Base-by-base conservation (phyloP, 495 filamentous ascomycete species). In the Aspergillus conjunctus region DNA sequence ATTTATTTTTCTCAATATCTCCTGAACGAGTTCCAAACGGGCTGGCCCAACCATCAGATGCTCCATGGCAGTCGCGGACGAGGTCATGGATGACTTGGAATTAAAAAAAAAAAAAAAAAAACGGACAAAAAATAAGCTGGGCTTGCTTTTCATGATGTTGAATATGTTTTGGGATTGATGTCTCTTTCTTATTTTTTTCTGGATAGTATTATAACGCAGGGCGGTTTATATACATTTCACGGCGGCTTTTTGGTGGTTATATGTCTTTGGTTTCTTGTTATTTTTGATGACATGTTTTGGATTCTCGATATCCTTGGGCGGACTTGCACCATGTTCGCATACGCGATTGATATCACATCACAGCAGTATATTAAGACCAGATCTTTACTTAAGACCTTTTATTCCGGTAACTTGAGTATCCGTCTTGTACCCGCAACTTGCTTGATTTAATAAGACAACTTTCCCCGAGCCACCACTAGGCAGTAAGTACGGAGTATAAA, bases 221-320 rank as follows among this genome's bases (percentile, higher is more conserved):
- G 58, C 58, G 58, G 45, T 56, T 56, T 67, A 67, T 59, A 63
- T 61, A 64, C 64, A 63, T 46, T 56, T 48, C 39, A 53, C 15
- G 61, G 60, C 51, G 61, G 61, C 51, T 58, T 60, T 63, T 51
- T 59, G 61, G 26, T 57, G 48, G 55, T 54, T 49, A 58, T 22
- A 48, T 51, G 45, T 46, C 2, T 20, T 54, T n/a, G n/a, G n/a
- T 49, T 54, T 44, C 15, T 21, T 54, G 45, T 41, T 21, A 17
- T 41, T 51, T 18, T 7, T 34, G 7, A n/a, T 14, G 17, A 11
- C 18, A 39, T 58, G 15, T 44, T 45, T 57, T 57, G 22, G 31
- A 22, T 21, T 18, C 5, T 26, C 58, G 54, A 58, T 58, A 58
- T 58, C 31, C 50, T 62, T 59, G 51, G 17, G 41, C n/a, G 51